Evolutionary conservation across 257 asterid genomes (phyloP), one percentile per base, ranked within the genome.

Genomic region (Lithospermum erythrorhizon): DNA sequence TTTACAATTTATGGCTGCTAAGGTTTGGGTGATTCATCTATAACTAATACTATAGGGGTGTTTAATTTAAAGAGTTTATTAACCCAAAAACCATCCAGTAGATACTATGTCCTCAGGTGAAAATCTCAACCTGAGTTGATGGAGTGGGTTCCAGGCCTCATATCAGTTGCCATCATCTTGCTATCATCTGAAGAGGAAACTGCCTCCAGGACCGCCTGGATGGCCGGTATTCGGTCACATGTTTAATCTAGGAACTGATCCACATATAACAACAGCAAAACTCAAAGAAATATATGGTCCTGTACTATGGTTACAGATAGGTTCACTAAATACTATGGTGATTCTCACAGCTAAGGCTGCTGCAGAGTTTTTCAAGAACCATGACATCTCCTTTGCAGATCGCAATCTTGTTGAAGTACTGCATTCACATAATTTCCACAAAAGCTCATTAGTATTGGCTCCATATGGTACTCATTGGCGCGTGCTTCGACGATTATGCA

Each of bases 301-400:
- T 4, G 47, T 75, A 1, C 14, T 71, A 21, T 69, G 76, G 76
- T 61, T 75, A 55, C 71, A 35, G 64, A 57, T 75, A 21, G 80
- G 80, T 21, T 61, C 80, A 13, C 52, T 64, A 9, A 71, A 70
- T 53, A 70, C 76, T 3, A 49, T 71, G 70, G 77, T 57, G 22
- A 49, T 73, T 19, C 78, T 65, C n/a, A 73, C 66, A 11, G 66
- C 78, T 35, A 20, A 29, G 6, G 54, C 78, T 7, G 78, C 78
- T 0, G 72, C 65, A 9, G 78, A 73, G 18, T 63, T 73, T 56
- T 73, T 73, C 78, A 73, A 69, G 72, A 69, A 73, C 69, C 78
- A 73, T 49, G 78, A 73, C 18, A 45, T 73, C 64, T 15, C 57
- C 41, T 73, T 73, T 11, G 66, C 57, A 10, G 78, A 73, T 17